Conservation (phyloP, 169 alveolate species). For the Cryptosporidium muris region DNA sequence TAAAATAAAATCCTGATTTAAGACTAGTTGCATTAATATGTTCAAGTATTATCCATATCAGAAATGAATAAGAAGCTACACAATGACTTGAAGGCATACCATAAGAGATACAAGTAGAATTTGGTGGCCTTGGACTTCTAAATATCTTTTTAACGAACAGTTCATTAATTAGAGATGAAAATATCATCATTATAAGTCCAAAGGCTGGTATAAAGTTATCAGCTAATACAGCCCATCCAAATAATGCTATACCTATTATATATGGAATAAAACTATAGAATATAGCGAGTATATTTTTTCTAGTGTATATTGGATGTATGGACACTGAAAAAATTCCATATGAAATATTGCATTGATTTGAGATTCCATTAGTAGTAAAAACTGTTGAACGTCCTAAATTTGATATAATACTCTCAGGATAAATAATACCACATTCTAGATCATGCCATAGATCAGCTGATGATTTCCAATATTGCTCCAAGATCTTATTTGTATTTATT, state of each 20-base stretch:
- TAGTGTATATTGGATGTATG: conserved; percentile 65
- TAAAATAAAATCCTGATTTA: conserved; percentile 37
- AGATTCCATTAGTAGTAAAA: conserved; percentile 8
- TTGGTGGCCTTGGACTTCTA: conserved; percentile 73
- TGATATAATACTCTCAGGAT: conserved; percentile 52
- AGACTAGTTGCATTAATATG: conserved; percentile 74
- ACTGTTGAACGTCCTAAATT: conserved; percentile 21
- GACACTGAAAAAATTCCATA: conserved; percentile 64
- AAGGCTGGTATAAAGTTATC: conserved; percentile 62
- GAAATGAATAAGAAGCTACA: conserved; percentile 61
- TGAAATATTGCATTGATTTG: conserved; percentile 47
- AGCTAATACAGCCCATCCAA: conserved; percentile 52
- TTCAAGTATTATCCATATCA: conserved; percentile 71
- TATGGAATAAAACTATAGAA: conserved; percentile 68
- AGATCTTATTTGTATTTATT: not conserved
- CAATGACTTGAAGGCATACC: conserved; percentile 79
- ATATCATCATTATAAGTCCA: conserved; percentile 65
- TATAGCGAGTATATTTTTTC: conserved; percentile 63
- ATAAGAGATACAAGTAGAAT: conserved; percentile 73
- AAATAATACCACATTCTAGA: conserved; percentile 60
- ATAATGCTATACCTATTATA: conserved; percentile 53
- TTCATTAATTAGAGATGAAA: conserved; percentile 67
- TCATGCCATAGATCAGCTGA: conserved; percentile 64
- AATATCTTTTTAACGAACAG: conserved; percentile 70
- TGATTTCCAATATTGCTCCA: conserved; percentile 57